These are phyloP conservation scores for Tulasnella sp. DNA, from an alignment of 768 basidiomycete species.

Conservation along the genomic window DNA sequence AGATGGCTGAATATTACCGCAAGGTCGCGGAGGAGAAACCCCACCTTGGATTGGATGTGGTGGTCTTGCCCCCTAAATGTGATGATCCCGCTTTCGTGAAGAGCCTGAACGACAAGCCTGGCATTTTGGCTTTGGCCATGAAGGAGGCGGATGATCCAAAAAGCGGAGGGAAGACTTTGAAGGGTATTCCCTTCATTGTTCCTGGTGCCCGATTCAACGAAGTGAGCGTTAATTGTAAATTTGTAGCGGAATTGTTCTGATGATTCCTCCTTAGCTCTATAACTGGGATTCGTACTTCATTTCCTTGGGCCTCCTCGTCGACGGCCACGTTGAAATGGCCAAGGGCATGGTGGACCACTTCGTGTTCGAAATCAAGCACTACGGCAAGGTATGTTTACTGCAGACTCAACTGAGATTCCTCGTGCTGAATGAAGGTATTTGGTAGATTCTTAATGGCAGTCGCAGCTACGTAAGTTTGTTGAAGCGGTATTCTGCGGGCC, in stretches of 20 bases:
- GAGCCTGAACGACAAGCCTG: constrained; percentile 90
- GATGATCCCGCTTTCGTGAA: constrained; percentile 88
- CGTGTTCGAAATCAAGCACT: constrained; percentile 97
- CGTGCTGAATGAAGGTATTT: not conserved
- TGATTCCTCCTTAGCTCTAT: constrained; percentile 56
- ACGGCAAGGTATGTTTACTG: constrained; percentile 61
- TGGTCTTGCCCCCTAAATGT: constrained; percentile 78
- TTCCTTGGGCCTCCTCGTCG: constrained; percentile 86
- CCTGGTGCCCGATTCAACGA: constrained; percentile 94
- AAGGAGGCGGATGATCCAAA: constrained; percentile 76
- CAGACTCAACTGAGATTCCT: not conserved
- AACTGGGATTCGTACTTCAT: constrained; percentile 98
- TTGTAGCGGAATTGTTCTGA: not conserved
- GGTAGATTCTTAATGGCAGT: constrained; percentile 82
- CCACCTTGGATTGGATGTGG: constrained; percentile 89
- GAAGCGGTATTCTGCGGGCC: not conserved
- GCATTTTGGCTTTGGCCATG: constrained; percentile 94
- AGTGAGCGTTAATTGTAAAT: constrained; percentile 46
- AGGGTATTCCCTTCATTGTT: constrained; percentile 95
- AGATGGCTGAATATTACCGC: constrained; percentile 94
- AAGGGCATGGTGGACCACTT: constrained; percentile 99
- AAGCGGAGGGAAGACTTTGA: constrained; percentile 68
- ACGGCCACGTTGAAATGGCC: constrained; percentile 90
- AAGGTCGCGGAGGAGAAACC: constrained; percentile 87
- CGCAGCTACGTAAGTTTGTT: constrained; percentile 54